Evolutionary conservation across 2,329 filamentous ascomycete species (phyloP).

Genomic region (Akanthomyces dipterigenus): DNA sequence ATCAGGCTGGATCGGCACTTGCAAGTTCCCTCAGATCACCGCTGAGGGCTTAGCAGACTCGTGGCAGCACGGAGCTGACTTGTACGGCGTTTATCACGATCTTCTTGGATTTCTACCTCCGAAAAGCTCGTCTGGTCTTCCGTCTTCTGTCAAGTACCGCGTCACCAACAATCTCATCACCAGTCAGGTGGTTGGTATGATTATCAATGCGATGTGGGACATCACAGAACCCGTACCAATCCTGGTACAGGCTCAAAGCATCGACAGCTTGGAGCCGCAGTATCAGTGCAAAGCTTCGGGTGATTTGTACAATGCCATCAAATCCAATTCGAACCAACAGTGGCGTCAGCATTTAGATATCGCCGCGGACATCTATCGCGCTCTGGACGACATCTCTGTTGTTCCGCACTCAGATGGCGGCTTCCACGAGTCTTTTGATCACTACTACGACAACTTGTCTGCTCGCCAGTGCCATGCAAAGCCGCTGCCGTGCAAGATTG

Average conservation of each 20-base stretch:
- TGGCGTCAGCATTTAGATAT: conserved; percentile 61
- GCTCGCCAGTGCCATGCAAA: conserved; percentile 70
- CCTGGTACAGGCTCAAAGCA: conserved; percentile 43
- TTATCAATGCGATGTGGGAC: conserved; percentile 64
- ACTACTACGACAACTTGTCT: conserved; percentile 80
- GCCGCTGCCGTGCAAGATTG: conserved; percentile 60
- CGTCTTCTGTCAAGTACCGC: conserved; percentile 50
- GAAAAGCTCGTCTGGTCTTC: conserved; percentile 33
- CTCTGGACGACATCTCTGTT: conserved; percentile 62
- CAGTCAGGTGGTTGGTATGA: conserved; percentile 69
- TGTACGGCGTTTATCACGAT: conserved; percentile 69
- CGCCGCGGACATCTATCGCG: conserved; percentile 46
- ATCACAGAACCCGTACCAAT: conserved; percentile 37
- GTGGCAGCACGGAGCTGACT: conserved; percentile 67
- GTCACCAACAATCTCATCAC: conserved; percentile 82
- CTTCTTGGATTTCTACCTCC: conserved; percentile 60
- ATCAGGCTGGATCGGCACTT: conserved; percentile 63
- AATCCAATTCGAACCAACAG: conserved; percentile 33
- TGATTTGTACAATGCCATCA: conserved; percentile 36
- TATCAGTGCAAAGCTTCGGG: conserved; percentile 57
- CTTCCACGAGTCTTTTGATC: conserved; percentile 69
- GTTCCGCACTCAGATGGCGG: conserved; percentile 47
- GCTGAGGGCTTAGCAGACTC: conserved; percentile 64
- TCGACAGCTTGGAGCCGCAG: conserved; percentile 69
- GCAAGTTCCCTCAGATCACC: conserved; percentile 78